Evolutionary conservation across 768 basidiomycete genomes (phyloP).

Genomic region (Termitomyces sp.): DNA sequence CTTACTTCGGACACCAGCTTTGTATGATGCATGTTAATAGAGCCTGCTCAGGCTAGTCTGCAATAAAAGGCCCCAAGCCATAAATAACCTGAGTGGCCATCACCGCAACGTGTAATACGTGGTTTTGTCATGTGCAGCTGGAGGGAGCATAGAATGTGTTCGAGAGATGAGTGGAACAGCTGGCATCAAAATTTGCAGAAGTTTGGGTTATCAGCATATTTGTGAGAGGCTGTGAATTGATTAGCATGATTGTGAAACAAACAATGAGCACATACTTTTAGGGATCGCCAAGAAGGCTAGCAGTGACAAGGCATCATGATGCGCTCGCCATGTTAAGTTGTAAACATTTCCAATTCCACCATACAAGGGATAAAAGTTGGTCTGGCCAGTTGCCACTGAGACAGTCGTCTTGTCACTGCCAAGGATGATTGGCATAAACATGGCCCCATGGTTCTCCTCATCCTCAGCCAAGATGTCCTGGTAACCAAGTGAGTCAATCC

Average conservation of each 20-base stretch:
- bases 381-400: slow-evolving; percentile 33
- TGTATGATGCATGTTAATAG: slow-evolving; percentile 20
- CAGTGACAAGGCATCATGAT: no score
- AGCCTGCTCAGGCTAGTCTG: slow-evolving; percentile 26
- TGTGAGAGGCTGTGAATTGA: neutral
- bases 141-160: slow-evolving; percentile 14
- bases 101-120: slow-evolving; percentile 18
- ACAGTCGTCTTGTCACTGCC: no score
- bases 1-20: slow-evolving; percentile 24
- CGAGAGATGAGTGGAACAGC: slow-evolving; percentile 21
- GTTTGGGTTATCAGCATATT: slow-evolving; percentile 4
- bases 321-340: slow-evolving; percentile 27
- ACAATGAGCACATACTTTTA: slow-evolving; percentile 2
- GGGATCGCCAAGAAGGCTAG: no score
- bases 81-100: slow-evolving; percentile 25
- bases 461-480: slow-evolving; percentile 33
- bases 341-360: slow-evolving; percentile 28
- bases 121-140: slow-evolving; percentile 22
- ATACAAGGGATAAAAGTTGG: slow-evolving; percentile 35
- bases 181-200: slow-evolving; percentile 17
- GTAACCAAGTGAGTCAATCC: neutral
- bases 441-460: no score
- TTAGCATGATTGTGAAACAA: neutral
- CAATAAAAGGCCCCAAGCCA: slow-evolving; percentile 25
- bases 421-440: no score